Evolutionary conservation across 257 asterid species (phyloP), one percentile per base, ranked within the genome.

Genomic region (Craterostigma plantagineum): DNA sequence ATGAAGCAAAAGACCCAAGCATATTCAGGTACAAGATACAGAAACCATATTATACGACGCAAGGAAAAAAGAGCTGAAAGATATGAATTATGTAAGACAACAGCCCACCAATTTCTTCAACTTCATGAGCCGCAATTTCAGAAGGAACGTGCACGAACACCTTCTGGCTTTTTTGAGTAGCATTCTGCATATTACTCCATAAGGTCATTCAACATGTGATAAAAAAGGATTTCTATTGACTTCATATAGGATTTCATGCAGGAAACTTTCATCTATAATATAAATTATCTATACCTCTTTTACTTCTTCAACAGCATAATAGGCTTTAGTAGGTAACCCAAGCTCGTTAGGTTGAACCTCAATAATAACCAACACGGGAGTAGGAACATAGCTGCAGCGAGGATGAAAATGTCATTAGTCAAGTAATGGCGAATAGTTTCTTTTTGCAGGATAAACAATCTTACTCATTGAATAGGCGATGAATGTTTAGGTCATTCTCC

Each of bases 281-380:
- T 0, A 14, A 23, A 23, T 23, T 23, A 23, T 23, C 8, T 34
- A 12, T 67, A 82, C 95, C 91, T 79, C 95, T 76, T 84, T 84
- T 56, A 84, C 95, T 64, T 84, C 95, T 64, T 84, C 93, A 18
- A 84, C 92, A 12, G 93, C 95, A 59, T 76, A 84, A 64, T 84
- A 84, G 34, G 92, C 93, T 70, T 83, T 83, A 38, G 81, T 73
- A 23, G 95, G 95, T 47, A 84, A 76, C 17, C 95, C 93, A 12
- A 79, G 70, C 65, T 84, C 95, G 56, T 69, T 69, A 11, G 96
- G 93, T 57, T 80, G 90, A 34, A 84, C 95, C 43, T 84, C 95
- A 50, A 84, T 77, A 39, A 84, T 84, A 45, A 80, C 96, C 64
- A 84, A 51, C 45, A 83, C 92, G 6, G 93, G 93, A 50, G 71